phyloP scores from a whole-genome alignment of 2,329 filamentous ascomycete genomes.

The Colletotrichum gloeosporioides region DNA sequence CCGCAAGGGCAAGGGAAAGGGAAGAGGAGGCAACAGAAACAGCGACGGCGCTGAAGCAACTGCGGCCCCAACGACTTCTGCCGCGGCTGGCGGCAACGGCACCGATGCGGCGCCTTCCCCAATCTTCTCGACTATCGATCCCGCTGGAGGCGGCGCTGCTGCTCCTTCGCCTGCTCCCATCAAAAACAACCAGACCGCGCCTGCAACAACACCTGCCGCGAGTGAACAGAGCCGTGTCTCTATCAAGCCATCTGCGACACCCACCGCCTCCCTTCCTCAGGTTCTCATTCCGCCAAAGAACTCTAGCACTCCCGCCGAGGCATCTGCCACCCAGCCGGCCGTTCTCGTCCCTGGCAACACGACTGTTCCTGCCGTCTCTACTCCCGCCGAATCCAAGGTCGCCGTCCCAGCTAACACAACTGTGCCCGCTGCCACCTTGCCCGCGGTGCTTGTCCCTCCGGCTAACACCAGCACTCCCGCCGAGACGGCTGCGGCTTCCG shows the following conservation, averaged over 20 bases:
- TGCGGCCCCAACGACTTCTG: not conserved
- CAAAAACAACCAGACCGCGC: not conserved
- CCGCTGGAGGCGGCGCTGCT: not conserved
- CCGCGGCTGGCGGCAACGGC: not conserved
- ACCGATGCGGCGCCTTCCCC: not conserved
- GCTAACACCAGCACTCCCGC: not conserved
- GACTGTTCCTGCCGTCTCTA: not conserved
- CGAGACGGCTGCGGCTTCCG: not conserved
- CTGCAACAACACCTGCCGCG: not conserved
- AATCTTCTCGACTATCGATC: not conserved
- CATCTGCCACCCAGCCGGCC: not conserved
- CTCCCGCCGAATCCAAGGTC: not conserved
- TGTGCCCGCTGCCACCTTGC: not conserved
- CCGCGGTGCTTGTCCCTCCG: not conserved
- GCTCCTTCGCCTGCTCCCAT: not conserved
- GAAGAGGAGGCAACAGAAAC: not conserved
- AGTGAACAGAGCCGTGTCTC: not conserved
- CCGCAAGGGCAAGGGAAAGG: not conserved
- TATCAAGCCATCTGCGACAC: slow-evolving; percentile 12
- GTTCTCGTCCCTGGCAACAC: not conserved
- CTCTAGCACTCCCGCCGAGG: not conserved
- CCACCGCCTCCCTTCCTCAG: not conserved
- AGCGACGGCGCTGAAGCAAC: not conserved
- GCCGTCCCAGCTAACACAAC: not conserved
- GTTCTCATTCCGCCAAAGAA: not conserved